Evolutionary conservation across 495 filamentous ascomycete genomes (phyloP).

Genomic region (Aspergillus saccharolyticus): DNA sequence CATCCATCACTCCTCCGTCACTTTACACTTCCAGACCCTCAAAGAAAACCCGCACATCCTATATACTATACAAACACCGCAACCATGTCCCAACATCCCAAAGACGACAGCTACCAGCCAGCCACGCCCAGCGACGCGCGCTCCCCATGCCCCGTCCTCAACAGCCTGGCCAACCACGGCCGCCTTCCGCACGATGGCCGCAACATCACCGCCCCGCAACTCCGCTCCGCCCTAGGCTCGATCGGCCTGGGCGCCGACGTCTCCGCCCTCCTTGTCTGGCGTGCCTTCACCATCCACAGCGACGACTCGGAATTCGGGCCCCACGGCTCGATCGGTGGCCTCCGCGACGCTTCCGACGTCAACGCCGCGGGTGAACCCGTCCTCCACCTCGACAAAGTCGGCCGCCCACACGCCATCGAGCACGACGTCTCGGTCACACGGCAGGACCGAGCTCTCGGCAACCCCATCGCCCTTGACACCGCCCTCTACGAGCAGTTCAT

Average conservation of each 20-base stretch:
- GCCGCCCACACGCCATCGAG: constrained; percentile 15
- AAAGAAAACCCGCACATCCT: too few relatives aligned
- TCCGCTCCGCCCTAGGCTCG: constrained; percentile 8
- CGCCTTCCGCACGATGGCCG: constrained; percentile 14
- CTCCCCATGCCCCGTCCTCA: constrained; percentile 15
- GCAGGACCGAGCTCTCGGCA: constrained; percentile 15
- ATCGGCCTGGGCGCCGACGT: constrained; percentile 10
- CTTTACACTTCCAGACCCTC: not conserved
- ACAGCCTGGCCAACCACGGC: constrained; percentile 18
- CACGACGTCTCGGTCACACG: constrained; percentile 19
- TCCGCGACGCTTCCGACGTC: constrained; percentile 12
- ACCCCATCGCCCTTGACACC: constrained; percentile 8
- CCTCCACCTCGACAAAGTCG: constrained; percentile 15
- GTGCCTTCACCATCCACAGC: constrained; percentile 14
- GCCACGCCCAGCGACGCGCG: constrained; percentile 7
- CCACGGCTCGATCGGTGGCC: constrained; percentile 5
- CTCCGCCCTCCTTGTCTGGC: constrained; percentile 1
- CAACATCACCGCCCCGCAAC: constrained; percentile 13
- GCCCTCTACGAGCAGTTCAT: constrained; percentile 10
- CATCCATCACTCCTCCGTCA: not conserved
- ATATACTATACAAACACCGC: not conserved
- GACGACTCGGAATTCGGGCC: constrained; percentile 5
- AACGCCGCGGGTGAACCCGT: constrained; percentile 8
- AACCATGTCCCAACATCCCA: not conserved
- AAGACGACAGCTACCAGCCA: constrained; percentile 5